These are phyloP conservation scores for Lepidium sativum DNA, from an alignment of 345 rosid genomes.

Conservation along the genomic window DNA sequence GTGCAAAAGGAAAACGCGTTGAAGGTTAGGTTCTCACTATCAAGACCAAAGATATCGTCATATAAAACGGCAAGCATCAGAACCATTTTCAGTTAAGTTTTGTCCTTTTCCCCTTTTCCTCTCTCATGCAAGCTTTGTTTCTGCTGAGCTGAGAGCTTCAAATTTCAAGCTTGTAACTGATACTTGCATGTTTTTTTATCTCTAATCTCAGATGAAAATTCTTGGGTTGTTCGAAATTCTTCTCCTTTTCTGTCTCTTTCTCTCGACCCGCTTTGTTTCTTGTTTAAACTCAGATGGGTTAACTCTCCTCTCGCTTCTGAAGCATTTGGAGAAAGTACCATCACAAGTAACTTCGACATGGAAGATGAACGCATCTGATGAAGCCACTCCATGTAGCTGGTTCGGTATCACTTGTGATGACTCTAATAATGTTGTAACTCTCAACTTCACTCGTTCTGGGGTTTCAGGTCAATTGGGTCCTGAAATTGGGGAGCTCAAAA, in stretches of 20 bases:
- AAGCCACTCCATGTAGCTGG: conserved; percentile 56
- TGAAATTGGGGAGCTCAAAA: conserved; percentile 39
- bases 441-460: conserved; percentile 37
- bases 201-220: conserved; percentile 12
- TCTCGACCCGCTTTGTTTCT: conserved; percentile 4
- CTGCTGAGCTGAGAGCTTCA: not conserved
- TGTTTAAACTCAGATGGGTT: conserved; percentile 43
- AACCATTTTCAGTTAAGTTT: not conserved
- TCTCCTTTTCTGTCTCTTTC: conserved; percentile 7
- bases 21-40: conserved; percentile 1
- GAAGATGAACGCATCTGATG: conserved; percentile 36
- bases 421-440: conserved; percentile 21
- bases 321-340: conserved; percentile 39
- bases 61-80: not conserved
- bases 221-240: not conserved
- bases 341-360: conserved; percentile 36
- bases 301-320: conserved; percentile 43
- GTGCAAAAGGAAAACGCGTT: conserved; percentile 1
- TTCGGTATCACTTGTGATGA: conserved; percentile 44
- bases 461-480: conserved; percentile 58
- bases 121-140: not conserved
- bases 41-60: not conserved
- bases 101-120: not conserved
- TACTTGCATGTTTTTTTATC: not conserved
- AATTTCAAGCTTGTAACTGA: not conserved